Evolutionary conservation across 768 basidiomycete genomes (phyloP), one percentile per base, ranked within the genome.

Genomic region (Boletales sp.): DNA sequence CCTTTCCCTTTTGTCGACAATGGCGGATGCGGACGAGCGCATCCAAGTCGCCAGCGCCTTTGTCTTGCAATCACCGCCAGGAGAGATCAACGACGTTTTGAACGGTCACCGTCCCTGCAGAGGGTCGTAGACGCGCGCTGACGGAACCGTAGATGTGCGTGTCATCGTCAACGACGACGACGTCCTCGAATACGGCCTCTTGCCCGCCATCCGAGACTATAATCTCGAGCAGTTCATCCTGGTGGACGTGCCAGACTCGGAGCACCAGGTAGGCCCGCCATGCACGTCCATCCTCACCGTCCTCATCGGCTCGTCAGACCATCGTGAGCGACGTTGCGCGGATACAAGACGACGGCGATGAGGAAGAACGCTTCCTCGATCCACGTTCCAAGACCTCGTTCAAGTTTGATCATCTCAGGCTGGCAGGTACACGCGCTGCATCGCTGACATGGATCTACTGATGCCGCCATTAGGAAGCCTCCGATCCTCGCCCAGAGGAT

Each of bases 61-160:
- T 61, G 74, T 98, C 29, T 76, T 90, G 1, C 94, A 97, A 65
- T 84, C 91, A 1, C 94, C 94, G 21, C 94, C 94, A 1, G 94
- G 94, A 40, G 90, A 98, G 74, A 93, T 97, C 57, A 97, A 95
- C 68, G 94, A 97, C 72, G 94, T 97, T 15, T 75, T 97, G 47
- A 90, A 90, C 60, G 93, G 92, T 90, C 52, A 54, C 69, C 47
- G 40, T 40, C n/a, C 42, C 53, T 39, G 39, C 35, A 21, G 35
- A 27, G 24, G 24, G 24, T 27, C 48, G 43, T 37, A 40, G 34
- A 42, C 50, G 42, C 54, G 50, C 53, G 36, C 53, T 37, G 43
- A 55, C 34, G 29, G 27, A 52, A 53, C 53, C 56, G 53, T 62
- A 94, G 95, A 97, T 73, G 82, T 97, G 45, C 89, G 94, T 60